phyloP scores from a whole-genome alignment of 768 basidiomycete genomes.

The Hygrocybe coccinea region DNA sequence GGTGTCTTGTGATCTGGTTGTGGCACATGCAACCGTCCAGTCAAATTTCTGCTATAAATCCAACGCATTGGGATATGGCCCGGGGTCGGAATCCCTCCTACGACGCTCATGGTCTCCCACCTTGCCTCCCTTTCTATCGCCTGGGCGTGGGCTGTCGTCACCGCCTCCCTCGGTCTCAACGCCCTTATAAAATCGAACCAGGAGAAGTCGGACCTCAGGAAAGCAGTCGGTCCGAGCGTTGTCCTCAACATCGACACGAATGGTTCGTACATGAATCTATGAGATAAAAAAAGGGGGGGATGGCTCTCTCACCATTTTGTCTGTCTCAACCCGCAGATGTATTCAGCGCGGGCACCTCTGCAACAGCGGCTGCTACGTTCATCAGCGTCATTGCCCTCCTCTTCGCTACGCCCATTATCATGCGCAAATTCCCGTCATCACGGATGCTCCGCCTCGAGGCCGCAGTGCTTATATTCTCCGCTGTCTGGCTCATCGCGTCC shows the following conservation, averaged over 20 bases:
- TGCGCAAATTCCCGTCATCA: constrained; percentile 5
- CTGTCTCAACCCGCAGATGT: constrained; percentile 15
- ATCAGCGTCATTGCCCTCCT: constrained; percentile 15
- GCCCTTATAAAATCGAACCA: constrained; percentile 23
- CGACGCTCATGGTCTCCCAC: constrained; percentile 7
- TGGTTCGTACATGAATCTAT: constrained; percentile 16
- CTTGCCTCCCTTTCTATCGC: constrained; percentile 26
- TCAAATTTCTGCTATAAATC: background rate
- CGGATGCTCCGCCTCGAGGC: constrained; percentile 30
- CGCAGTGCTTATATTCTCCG: constrained; percentile 35
- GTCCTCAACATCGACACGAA: constrained; percentile 17
- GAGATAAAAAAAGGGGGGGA: background rate
- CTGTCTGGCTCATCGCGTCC: constrained; percentile 42
- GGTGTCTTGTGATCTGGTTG: background rate
- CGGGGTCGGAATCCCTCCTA: background rate
- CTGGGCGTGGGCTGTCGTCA: constrained; percentile 21
- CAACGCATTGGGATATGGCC: background rate
- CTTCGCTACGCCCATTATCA: constrained; percentile 12
- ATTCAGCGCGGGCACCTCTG: constrained; percentile 17
- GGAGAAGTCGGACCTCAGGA: constrained; percentile 14
- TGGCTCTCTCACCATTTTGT: constrained; percentile 1
- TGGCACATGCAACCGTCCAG: background rate
- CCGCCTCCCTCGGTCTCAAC: constrained; percentile 17
- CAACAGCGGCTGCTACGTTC: constrained; percentile 15
- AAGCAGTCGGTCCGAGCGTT: constrained; percentile 12